These are phyloP conservation scores for Fusarium circinatum DNA, from an alignment of 2,329 filamentous ascomycete genomes.

Conservation along the genomic window DNA sequence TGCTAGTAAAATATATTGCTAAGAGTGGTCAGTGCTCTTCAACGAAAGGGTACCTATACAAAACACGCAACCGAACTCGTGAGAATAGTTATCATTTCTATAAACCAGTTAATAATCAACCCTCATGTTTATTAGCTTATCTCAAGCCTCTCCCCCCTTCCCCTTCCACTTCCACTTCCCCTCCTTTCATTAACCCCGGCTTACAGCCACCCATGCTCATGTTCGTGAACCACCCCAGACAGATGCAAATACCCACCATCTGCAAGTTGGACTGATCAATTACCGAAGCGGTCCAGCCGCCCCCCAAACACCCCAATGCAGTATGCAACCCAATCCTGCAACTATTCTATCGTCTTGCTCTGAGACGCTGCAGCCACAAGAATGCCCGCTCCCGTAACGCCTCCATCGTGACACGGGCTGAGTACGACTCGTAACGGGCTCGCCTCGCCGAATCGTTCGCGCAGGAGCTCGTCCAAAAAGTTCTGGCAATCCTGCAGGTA, in stretches of 20 bases:
- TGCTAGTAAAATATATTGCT: not conserved
- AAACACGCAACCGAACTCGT: conserved; percentile 1
- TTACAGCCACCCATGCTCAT: conserved; percentile 19
- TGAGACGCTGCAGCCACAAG: conserved; percentile 58
- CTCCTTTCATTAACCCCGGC: conserved; percentile 16
- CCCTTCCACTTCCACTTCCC: conserved; percentile 8
- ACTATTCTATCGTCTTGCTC: conserved; percentile 50
- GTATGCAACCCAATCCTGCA: conserved; percentile 26
- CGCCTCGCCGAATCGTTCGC: conserved; percentile 40
- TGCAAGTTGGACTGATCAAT: conserved; percentile 25
- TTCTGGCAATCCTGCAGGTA: conserved; percentile 76
- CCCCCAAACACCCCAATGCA: conserved; percentile 13
- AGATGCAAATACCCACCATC: conserved; percentile 14
- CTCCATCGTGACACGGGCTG: conserved; percentile 69
- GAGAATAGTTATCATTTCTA: conserved; percentile 29
- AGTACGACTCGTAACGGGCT: conserved; percentile 59
- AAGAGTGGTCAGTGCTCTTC: not conserved
- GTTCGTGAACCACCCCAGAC: conserved; percentile 15
- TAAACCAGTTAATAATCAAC: conserved; percentile 13
- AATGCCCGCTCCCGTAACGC: conserved; percentile 70
- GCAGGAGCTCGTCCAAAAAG: conserved; percentile 69
- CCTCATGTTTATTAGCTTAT: conserved; percentile 8
- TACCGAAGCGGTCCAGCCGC: conserved; percentile 38
- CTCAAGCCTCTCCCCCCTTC: not conserved
- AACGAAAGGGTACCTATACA: not conserved